Conservation (phyloP, 169 alveolate genomes). For the Babesia bovis region DNA sequence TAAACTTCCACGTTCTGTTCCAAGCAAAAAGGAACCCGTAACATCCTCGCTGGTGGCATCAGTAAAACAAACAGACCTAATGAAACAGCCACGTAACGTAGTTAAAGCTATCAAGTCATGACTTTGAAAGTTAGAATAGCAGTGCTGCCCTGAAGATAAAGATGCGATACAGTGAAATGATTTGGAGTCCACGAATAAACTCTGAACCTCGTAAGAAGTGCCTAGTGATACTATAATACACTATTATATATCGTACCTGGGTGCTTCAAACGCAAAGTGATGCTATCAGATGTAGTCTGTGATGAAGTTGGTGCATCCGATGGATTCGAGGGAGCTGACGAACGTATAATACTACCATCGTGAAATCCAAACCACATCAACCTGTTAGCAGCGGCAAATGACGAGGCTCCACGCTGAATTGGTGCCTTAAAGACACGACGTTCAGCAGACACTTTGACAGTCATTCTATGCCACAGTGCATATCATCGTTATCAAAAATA, state of each 20-base stretch:
- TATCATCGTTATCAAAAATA: background rate
- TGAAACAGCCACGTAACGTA: conserved; percentile 31
- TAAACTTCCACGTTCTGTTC: conserved; percentile 62
- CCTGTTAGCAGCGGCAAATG: conserved; percentile 50
- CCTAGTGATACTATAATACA: background rate
- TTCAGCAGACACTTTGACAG: conserved; percentile 54
- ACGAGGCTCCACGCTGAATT: conserved; percentile 25
- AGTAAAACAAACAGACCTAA: conserved; percentile 55
- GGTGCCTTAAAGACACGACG: conserved; percentile 47
- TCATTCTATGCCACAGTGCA: conserved; percentile 12
- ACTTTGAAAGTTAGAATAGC: conserved; percentile 59
- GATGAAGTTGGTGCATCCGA: background rate
- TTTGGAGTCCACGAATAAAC: conserved; percentile 55
- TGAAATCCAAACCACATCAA: conserved; percentile 61
- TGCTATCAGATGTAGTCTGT: conserved; percentile 26
- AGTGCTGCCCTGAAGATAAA: conserved; percentile 59
- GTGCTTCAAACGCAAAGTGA: conserved; percentile 15
- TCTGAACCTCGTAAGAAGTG: conserved; percentile 41
- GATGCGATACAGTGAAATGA: conserved; percentile 67
- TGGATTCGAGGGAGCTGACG: conserved; percentile 8
- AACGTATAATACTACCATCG: conserved; percentile 54
- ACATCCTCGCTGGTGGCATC: conserved; percentile 51
- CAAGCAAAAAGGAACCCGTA: conserved; percentile 60
- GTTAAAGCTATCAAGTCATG: conserved; percentile 26
- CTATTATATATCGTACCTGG: conserved; percentile 8